Evolutionary conservation across 345 rosid species (phyloP).

Genomic region (Hibiscus syriacus): DNA sequence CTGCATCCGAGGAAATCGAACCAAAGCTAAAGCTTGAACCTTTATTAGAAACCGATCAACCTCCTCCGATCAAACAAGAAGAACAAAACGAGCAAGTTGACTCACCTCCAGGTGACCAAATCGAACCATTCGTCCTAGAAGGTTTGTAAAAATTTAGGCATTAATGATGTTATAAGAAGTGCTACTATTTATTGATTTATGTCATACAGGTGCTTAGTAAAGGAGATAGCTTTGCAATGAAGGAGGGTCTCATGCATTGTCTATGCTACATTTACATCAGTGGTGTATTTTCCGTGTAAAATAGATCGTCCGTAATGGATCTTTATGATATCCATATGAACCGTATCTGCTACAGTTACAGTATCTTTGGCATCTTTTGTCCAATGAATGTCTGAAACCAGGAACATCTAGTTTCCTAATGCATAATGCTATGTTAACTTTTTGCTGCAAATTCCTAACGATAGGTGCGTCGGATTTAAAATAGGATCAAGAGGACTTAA

Average conservation of each 20-base stretch:
- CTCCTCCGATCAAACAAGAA: constrained; percentile 18
- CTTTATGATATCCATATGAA: background rate
- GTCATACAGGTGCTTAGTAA: constrained; percentile 70
- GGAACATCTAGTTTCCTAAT: background rate
- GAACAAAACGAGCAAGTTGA: constrained; percentile 36
- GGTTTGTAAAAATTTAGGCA: constrained; percentile 74
- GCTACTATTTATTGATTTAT: constrained; percentile 32
- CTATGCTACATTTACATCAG: constrained; percentile 13
- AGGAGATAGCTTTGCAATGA: constrained; percentile 40
- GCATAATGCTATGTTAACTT: too few species aligned
- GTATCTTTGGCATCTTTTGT: background rate
- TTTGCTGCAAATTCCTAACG: too few species aligned
- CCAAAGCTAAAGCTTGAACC: constrained; percentile 36
- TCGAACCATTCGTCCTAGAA: constrained; percentile 75
- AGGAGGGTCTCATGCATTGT: constrained; percentile 26
- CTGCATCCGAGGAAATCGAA: constrained; percentile 22
- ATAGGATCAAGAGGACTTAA: too few species aligned
- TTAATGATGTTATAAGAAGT: constrained; percentile 18
- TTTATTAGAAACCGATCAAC: constrained; percentile 24
- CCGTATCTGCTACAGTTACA: background rate
- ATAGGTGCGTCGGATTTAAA: too few species aligned
- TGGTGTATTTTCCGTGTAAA: constrained; percentile 1
- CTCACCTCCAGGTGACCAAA: constrained; percentile 35
- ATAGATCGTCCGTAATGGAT: constrained; percentile 1
- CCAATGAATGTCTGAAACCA: background rate